Conservation (phyloP, 768 basidiomycete species). For the Heimioporus sp. region DNA sequence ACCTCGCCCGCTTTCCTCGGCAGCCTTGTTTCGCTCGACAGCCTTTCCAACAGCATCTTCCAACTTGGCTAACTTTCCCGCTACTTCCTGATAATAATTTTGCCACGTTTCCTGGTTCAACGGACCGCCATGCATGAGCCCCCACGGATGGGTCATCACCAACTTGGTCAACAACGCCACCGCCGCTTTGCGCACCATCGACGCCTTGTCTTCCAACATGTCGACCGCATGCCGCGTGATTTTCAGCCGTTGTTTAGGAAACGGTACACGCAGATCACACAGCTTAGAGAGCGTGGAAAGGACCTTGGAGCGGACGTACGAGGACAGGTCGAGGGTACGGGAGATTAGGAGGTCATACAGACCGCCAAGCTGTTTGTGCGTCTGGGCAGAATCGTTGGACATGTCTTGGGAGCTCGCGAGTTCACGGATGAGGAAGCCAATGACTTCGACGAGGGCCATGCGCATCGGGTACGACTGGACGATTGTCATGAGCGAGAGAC, state of each 20-base stretch:
- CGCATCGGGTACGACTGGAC: slow-evolving; percentile 92
- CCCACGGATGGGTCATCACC: slow-evolving; percentile 77
- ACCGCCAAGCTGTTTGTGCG: slow-evolving; percentile 70
- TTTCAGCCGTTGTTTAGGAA: slow-evolving; percentile 79
- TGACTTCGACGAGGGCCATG: slow-evolving; percentile 51
- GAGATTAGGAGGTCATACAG: slow-evolving; percentile 56
- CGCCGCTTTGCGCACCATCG: slow-evolving; percentile 81
- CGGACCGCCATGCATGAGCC: slow-evolving; percentile 77
- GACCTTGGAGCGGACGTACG: slow-evolving; percentile 65
- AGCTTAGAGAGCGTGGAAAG: slow-evolving; percentile 72
- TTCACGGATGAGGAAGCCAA: slow-evolving; percentile 72
- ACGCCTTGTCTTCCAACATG: slow-evolving; percentile 86
- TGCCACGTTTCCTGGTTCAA: slow-evolving; percentile 86
- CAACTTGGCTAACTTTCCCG: slow-evolving; percentile 62
- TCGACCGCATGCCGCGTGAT: slow-evolving; percentile 73
- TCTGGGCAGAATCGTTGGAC: slow-evolving; percentile 42
- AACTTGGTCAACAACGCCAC: slow-evolving; percentile 73
- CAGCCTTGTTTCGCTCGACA: no score
- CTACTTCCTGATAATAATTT: slow-evolving; percentile 82
- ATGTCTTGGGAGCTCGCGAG: slow-evolving; percentile 56
- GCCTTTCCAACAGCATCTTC: no score
- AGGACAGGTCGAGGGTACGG: no score
- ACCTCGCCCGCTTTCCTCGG: no score
- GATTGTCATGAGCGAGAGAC: neutral
- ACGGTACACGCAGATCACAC: slow-evolving; percentile 74